A percentile compares a stretch with the other conserved stretches of the same genome.
Conservation (phyloP, 352 stramenopile species). For the Pythium aristosporum region DNA sequence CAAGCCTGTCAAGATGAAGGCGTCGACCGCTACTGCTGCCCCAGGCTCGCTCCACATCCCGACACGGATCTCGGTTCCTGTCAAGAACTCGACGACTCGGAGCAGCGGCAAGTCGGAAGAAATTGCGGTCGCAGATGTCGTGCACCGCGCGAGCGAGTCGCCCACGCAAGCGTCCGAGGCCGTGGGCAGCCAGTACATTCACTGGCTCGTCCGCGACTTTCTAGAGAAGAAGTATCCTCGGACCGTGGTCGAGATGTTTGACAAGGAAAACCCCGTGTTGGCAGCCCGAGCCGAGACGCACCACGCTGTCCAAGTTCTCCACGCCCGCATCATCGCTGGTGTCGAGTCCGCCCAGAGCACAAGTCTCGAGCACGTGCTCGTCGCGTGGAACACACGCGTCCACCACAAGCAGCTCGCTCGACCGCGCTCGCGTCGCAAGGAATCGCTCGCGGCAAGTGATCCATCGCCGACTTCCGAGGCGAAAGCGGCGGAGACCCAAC, state of each 20-base stretch:
- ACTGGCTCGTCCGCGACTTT: slow-evolving; percentile 66
- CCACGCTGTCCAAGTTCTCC: background rate
- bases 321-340: background rate
- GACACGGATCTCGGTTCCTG: slow-evolving; percentile 20
- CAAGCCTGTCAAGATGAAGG: slow-evolving; percentile 3
- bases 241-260: slow-evolving; percentile 25
- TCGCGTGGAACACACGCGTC: slow-evolving; percentile 25
- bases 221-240: slow-evolving; percentile 42
- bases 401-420: slow-evolving; percentile 11
- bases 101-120: slow-evolving; percentile 34
- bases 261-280: slow-evolving; percentile 9
- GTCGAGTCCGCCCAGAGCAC: slow-evolving; percentile 13
- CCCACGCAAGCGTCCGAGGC: background rate
- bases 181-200: slow-evolving; percentile 27
- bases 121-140: slow-evolving; percentile 29
- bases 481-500: background rate
- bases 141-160: slow-evolving; percentile 16
- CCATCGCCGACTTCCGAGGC: background rate
- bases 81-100: slow-evolving; percentile 17
- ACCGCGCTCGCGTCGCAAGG: slow-evolving; percentile 2
- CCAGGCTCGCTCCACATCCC: background rate
- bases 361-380: slow-evolving; percentile 36
- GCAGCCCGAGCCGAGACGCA: background rate
- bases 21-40: background rate
- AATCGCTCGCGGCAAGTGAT: background rate